phyloP scores from a whole-genome alignment of 2,329 filamentous ascomycete genomes.

The Microdochium nivale region DNA sequence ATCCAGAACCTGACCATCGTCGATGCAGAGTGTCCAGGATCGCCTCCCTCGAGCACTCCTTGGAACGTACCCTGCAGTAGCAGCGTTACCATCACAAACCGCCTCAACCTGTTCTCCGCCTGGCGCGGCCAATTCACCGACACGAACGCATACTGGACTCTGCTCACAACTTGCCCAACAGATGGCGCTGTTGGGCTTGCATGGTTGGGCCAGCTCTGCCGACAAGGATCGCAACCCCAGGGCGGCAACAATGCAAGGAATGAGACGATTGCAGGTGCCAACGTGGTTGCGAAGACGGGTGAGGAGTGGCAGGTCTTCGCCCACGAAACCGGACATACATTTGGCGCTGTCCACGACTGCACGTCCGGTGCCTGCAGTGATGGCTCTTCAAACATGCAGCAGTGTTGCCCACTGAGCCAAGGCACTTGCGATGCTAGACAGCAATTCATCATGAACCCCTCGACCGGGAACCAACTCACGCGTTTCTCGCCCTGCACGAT shows the following conservation, averaged over 20 bases:
- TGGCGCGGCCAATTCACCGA: conserved; percentile 79
- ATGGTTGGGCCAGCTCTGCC: conserved; percentile 86
- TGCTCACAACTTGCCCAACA: conserved; percentile 75
- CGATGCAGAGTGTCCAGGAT: conserved; percentile 64
- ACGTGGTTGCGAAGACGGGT: conserved; percentile 76
- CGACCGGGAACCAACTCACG: conserved; percentile 63
- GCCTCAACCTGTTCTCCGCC: conserved; percentile 77
- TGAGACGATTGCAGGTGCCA: conserved; percentile 76
- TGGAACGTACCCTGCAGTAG: conserved; percentile 77
- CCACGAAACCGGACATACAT: conserved; percentile 89
- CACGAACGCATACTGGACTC: conserved; percentile 85
- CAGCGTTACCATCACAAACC: conserved; percentile 58
- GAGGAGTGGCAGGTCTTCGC: conserved; percentile 95
- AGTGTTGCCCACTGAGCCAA: conserved; percentile 72
- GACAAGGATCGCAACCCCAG: conserved; percentile 45
- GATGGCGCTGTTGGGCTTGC: conserved; percentile 81
- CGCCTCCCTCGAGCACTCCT: conserved; percentile 54
- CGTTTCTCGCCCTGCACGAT: conserved; percentile 82
- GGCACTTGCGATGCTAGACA: conserved; percentile 64
- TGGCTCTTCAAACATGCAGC: conserved; percentile 38
- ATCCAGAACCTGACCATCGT: conserved; percentile 79
- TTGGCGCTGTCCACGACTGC: conserved; percentile 94
- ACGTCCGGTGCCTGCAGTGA: conserved; percentile 57
- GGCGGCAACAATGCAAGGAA: conserved; percentile 38
- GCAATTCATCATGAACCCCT: conserved; percentile 95